Conservation (phyloP, 768 basidiomycete genomes). For the Sporobolomyces phaffii region DNA sequence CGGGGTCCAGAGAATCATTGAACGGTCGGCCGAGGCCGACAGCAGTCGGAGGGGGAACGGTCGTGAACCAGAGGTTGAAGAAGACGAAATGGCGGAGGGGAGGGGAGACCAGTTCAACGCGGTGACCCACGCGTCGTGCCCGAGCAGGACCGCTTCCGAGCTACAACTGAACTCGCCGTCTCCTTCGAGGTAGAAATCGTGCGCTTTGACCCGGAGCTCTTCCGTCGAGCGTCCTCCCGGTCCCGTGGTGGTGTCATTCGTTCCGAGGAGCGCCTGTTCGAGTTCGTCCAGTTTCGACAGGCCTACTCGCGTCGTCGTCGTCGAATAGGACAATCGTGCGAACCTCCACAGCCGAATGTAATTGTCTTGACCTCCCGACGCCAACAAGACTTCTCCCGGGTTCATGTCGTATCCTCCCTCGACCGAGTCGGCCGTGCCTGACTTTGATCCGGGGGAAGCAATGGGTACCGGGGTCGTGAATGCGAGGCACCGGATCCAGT, state of each 20-base stretch:
- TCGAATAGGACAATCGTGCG: conserved; percentile 49
- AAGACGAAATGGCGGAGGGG: not conserved
- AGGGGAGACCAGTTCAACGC: conserved; percentile 73
- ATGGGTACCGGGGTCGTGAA: conserved; percentile 52
- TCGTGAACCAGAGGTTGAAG: not conserved
- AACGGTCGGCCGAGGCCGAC: conserved; percentile 93
- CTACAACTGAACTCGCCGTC: conserved; percentile 61
- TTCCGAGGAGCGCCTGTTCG: conserved; percentile 35
- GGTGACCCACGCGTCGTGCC: conserved; percentile 92
- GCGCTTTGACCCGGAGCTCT: conserved; percentile 79
- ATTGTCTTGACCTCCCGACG: conserved; percentile 91
- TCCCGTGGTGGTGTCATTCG: not conserved
- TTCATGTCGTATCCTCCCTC: conserved; percentile 37
- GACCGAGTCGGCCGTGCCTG: not conserved
- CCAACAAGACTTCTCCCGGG: conserved; percentile 61
- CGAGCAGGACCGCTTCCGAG: conserved; percentile 87
- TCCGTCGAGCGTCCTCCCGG: conserved; percentile 47
- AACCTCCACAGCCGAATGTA: conserved; percentile 92
- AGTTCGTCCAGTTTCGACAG: conserved; percentile 37
- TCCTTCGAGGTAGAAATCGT: conserved; percentile 63
- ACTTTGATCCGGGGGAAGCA: not conserved
- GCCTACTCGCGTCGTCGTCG: conserved; percentile 5
- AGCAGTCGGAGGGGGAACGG: conserved; percentile 55
- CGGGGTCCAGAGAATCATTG: conserved; percentile 88
- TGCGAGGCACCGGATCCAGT: conserved; percentile 81